Base-by-base conservation (phyloP, 1,284 basidiomycete species). In the Sporisorium sorghi region DNA sequence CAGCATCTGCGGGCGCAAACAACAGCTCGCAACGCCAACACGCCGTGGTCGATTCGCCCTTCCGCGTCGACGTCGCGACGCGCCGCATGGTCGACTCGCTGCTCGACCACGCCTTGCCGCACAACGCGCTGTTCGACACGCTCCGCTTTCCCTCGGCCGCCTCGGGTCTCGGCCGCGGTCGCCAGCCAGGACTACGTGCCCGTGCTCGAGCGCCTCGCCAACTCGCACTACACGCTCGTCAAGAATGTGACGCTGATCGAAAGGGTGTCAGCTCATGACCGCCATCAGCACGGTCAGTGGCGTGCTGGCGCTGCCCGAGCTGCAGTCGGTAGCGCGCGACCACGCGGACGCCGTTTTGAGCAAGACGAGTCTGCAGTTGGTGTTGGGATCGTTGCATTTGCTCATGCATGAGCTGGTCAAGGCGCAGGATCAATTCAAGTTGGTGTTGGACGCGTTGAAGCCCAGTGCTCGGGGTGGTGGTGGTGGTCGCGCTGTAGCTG, bases 11-110 rank as follows among this genome's bases (percentile, higher is more conserved):
- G n/a, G n/a, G n/a, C n/a, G n/a, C n/a, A n/a, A n/a, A n/a, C n/a
- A n/a, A n/a, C n/a, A n/a, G n/a, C n/a, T n/a, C n/a, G n/a, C n/a
- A n/a, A n/a, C n/a, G n/a, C n/a, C n/a, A n/a, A n/a, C n/a, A n/a
- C n/a, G 70, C 59, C 30, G 67, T 74, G 33, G 67, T 74, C 42
- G 67, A 66, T 19, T 74, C 72, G 42, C 72, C 72, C 39, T 74
- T 74, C 54, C 67, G 72, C 17, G 24, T 67, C 3, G 72, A 74
- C 44, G 63, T 74, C 10, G 72, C 70, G 40, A 70, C 59, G 5
- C 67, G 67, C 1, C 56, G 70, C 19, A 70, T 74, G 62, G 72
- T 70, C 33, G 67, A 70, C 23, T 44, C 72, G 12, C 57, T 74
- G 0, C 72, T 70, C 9, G 47, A 63, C 14, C 63, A 66, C 8